phyloP scores from a whole-genome alignment of 2,329 filamentous ascomycete species.

The Onygenales sp. region DNA sequence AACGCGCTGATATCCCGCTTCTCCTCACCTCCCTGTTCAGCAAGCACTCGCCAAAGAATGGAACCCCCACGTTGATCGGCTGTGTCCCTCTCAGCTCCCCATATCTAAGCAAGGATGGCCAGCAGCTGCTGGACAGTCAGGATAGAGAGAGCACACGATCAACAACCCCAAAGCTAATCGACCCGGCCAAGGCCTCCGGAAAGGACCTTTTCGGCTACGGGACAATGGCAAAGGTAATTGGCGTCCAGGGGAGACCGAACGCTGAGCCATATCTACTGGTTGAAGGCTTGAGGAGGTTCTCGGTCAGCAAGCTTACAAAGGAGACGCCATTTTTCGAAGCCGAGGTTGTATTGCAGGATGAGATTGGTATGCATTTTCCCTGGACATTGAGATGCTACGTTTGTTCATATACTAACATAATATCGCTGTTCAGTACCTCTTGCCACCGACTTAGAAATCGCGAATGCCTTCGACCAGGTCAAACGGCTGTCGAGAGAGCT shows the following conservation, averaged over 20 bases:
- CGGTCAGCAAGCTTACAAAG: conserved; percentile 62
- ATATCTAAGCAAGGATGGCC: conserved; percentile 62
- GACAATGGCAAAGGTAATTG: conserved; percentile 68
- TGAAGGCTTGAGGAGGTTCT: conserved; percentile 71
- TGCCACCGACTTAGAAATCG: conserved; percentile 53
- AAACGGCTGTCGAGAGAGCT: conserved; percentile 81
- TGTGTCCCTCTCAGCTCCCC: conserved; percentile 79
- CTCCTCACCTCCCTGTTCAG: conserved; percentile 80
- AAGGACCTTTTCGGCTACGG: conserved; percentile 75
- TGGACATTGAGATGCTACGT: not conserved
- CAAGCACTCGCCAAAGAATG: conserved; percentile 54
- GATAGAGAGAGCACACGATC: conserved; percentile 41
- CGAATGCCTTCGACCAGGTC: conserved; percentile 65
- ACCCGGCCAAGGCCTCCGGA: conserved; percentile 52
- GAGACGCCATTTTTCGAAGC: conserved; percentile 83
- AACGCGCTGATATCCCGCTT: conserved; percentile 78
- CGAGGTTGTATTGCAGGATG: conserved; percentile 61
- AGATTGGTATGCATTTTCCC: conserved; percentile 46
- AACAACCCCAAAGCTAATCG: conserved; percentile 39
- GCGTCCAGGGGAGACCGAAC: conserved; percentile 64
- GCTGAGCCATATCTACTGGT: conserved; percentile 76
- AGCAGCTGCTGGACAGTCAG: conserved; percentile 61
- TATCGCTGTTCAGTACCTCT: conserved; percentile 20
- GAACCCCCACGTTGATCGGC: conserved; percentile 66
- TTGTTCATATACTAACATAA: conserved; percentile 1